These are phyloP conservation scores for Trametes cingulata DNA, from an alignment of 768 basidiomycete species.

Conservation along the genomic window DNA sequence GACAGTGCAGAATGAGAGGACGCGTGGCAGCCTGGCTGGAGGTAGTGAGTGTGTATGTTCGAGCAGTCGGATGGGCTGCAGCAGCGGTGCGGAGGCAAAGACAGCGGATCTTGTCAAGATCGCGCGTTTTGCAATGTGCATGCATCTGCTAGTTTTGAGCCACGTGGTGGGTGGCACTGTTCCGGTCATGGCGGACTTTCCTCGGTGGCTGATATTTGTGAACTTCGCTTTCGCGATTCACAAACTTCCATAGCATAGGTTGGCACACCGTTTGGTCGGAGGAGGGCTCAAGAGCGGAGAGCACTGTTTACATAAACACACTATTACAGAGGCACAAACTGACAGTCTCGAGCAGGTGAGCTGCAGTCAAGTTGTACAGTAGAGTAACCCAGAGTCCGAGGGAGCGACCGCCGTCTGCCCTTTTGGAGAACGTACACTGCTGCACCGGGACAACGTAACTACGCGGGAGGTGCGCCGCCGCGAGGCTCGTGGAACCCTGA, in stretches of 20 bases:
- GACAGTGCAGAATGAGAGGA: neutral
- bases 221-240: neutral
- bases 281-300: neutral
- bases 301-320: constrained; percentile 5
- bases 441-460: neutral
- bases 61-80: neutral
- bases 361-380: constrained; percentile 6
- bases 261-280: neutral
- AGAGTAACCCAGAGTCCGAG: constrained; percentile 7
- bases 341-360: constrained; percentile 5
- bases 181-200: constrained; percentile 1
- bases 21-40: neutral
- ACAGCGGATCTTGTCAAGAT: constrained; percentile 15
- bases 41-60: constrained; percentile 1
- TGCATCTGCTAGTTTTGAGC: neutral
- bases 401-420: constrained; percentile 1
- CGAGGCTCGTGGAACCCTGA: constrained; percentile 26
- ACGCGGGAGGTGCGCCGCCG: constrained; percentile 20
- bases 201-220: neutral
- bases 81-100: constrained; percentile 8
- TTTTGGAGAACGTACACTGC: constrained; percentile 1
- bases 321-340: neutral
- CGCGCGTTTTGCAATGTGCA: constrained; percentile 8
- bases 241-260: too few species aligned
- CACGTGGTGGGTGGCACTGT: constrained; percentile 11